Conservation (phyloP, 306 rosid species). For the Gillenia trifoliata region DNA sequence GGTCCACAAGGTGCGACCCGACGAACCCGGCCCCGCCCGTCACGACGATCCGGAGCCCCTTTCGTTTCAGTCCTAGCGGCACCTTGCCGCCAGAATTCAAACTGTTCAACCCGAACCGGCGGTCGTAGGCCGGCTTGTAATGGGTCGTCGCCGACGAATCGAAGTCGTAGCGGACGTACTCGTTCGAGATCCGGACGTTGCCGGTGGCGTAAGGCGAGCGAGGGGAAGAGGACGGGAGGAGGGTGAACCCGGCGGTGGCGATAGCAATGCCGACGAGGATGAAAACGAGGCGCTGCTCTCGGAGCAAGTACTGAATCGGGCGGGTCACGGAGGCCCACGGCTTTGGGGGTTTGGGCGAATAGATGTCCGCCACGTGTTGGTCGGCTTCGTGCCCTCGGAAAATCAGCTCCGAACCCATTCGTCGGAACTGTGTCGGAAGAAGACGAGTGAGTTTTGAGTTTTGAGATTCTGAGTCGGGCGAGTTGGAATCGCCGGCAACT, state of each 20-base stretch:
- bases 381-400: constrained; percentile 74
- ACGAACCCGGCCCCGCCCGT: constrained; percentile 96
- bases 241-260: constrained; percentile 56
- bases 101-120: constrained; percentile 16
- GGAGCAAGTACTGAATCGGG: constrained; percentile 79
- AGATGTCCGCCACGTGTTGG: constrained; percentile 43
- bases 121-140: constrained; percentile 26
- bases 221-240: constrained; percentile 34
- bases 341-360: constrained; percentile 67
- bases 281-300: constrained; percentile 77
- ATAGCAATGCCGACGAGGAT: constrained; percentile 69
- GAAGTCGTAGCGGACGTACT: constrained; percentile 29
- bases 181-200: constrained; percentile 28
- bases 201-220: neutral
- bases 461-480: constrained; percentile 5
- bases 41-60: constrained; percentile 87
- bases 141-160: constrained; percentile 25
- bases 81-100: constrained; percentile 67
- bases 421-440: neutral
- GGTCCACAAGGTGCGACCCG: constrained; percentile 91
- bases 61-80: constrained; percentile 72
- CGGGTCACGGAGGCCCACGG: constrained; percentile 68
- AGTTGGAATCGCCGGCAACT: constrained; percentile 30
- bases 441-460: neutral
- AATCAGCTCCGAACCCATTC: constrained; percentile 56